Evolutionary conservation across 225 moss, liverwort and hornwort genomes (phyloP), one percentile per base, ranked within the genome.

Genomic region (Lunularia cruciata): DNA sequence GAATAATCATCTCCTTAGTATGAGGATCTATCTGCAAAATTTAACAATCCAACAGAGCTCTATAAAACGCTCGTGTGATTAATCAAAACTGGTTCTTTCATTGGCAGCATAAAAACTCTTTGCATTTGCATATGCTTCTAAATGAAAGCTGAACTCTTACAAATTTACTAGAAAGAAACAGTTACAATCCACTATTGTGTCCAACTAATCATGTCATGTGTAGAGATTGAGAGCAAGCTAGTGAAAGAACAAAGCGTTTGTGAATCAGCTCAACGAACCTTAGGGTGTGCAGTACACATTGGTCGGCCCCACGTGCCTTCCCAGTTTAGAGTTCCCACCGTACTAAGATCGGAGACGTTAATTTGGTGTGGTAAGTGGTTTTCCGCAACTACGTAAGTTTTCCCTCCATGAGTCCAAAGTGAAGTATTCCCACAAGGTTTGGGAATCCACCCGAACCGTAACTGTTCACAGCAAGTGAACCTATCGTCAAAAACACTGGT

Each of bases 401-500:
- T 34, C 4, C 63, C 72, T 15, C 42, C 53, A 42, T 49, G 62
- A 18, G 5, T n/a, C 31, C 25, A 63, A 32, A 73, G 23, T 10
- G 72, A 63, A 63, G 72, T 73, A 36, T 64, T 73, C 25, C 27
- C 40, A 32, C 63, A 63, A 19, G 72, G 49, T 37, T 64, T 73
- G 13, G 48, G 3, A 19, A 7, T 22, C 11, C 52, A 51, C 36
- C 72, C 72, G 31, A 48, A 73, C 23, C 72, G 72, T 2, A 52
- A n/a, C 72, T 73, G 72, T 10, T 5, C 2, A 47, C 33, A 16
- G 48, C 46, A n/a, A 34, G 32, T n/a, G n/a, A n/a, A n/a, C n/a
- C n/a, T n/a, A n/a, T n/a, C n/a, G n/a, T n/a, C n/a, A n/a, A n/a
- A n/a, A n/a, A n/a, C n/a, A n/a, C n/a, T n/a, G n/a, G n/a, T n/a